A percentile compares a stretch with the other conserved stretches of the same genome.
phyloP scores from a whole-genome alignment of 441 rosid genomes.

The Adansonia grandidieri region DNA sequence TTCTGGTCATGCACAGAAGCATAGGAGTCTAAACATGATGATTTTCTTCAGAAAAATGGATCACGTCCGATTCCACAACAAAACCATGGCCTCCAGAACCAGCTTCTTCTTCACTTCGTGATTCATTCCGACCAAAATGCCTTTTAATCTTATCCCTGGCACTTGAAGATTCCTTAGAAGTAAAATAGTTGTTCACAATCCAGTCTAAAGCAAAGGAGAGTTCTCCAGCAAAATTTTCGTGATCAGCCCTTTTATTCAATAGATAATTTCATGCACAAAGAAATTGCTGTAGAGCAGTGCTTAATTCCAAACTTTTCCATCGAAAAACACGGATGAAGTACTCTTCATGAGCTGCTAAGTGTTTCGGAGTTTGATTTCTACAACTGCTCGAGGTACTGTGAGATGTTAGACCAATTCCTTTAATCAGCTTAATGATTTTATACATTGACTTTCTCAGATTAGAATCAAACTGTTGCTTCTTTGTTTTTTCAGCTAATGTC shows the following conservation, averaged over 20 bases:
- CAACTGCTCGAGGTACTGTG: not conserved
- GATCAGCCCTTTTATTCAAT: slow-evolving; percentile 39
- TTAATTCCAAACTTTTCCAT: slow-evolving; percentile 49
- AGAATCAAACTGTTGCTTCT: slow-evolving; percentile 22
- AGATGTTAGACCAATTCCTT: slow-evolving; percentile 39
- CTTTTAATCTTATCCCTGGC: slow-evolving; percentile 61
- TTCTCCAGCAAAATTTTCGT: slow-evolving; percentile 43
- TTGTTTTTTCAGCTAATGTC: slow-evolving; percentile 23
- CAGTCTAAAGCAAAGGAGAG: slow-evolving; percentile 47
- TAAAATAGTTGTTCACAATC: slow-evolving; percentile 42
- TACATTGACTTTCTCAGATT: slow-evolving; percentile 39
- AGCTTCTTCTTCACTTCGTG: slow-evolving; percentile 34
- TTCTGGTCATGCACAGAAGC: slow-evolving; percentile 27
- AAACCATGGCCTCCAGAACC: slow-evolving; percentile 24
- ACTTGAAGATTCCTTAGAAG: slow-evolving; percentile 46
- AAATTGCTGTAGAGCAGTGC: slow-evolving; percentile 38
- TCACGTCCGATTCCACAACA: slow-evolving; percentile 24
- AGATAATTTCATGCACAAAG: slow-evolving; percentile 42
- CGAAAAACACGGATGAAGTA: slow-evolving; percentile 46
- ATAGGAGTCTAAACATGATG: slow-evolving; percentile 26
- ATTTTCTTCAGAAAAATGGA: slow-evolving; percentile 26
- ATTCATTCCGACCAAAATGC: slow-evolving; percentile 48
- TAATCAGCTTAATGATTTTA: slow-evolving; percentile 48
- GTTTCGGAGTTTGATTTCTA: slow-evolving; percentile 27
- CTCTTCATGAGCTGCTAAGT: slow-evolving; percentile 30